Conservation (phyloP, 2,329 filamentous ascomycete species). For the Colletotrichum lentis region DNA sequence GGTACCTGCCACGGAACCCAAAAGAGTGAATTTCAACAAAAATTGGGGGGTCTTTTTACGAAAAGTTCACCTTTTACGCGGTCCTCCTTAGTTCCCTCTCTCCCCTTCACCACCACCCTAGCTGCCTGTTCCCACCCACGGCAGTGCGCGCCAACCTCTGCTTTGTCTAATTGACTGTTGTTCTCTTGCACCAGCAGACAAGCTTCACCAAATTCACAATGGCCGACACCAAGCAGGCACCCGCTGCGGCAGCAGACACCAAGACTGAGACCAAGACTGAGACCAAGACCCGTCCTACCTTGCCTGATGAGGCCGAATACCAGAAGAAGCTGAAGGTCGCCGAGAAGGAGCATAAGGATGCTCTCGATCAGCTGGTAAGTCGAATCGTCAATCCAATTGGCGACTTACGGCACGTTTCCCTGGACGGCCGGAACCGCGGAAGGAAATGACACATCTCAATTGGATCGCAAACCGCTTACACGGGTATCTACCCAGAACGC, state of each 20-base stretch:
- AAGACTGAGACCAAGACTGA: conserved; percentile 54
- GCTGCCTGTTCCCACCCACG: conserved; percentile 13
- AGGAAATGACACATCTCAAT: background rate
- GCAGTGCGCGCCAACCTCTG: conserved; percentile 16
- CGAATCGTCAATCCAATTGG: background rate
- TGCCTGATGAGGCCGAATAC: conserved; percentile 86
- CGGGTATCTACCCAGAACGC: conserved; percentile 69
- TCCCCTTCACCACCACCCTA: conserved; percentile 23
- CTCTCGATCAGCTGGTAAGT: conserved; percentile 68
- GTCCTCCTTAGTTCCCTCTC: conserved; percentile 34
- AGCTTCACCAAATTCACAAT: conserved; percentile 47
- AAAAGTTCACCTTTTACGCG: conserved; percentile 34
- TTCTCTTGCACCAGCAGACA: conserved; percentile 16
- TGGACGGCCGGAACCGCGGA: too few relatives aligned
- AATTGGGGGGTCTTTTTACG: conserved; percentile 30
- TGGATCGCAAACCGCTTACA: conserved; percentile 22
- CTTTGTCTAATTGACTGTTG: conserved; percentile 28
- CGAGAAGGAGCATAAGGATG: conserved; percentile 84
- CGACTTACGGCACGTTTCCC: background rate
- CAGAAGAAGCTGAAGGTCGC: conserved; percentile 80
- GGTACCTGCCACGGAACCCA: conserved; percentile 36
- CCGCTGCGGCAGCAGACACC: conserved; percentile 53
- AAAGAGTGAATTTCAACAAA: conserved; percentile 40
- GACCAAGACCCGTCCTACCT: conserved; percentile 72
- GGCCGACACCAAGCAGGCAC: conserved; percentile 59